Evolutionary conservation across 208 protist species (phyloP).

Genomic region (Leptomonas seymouri): DNA sequence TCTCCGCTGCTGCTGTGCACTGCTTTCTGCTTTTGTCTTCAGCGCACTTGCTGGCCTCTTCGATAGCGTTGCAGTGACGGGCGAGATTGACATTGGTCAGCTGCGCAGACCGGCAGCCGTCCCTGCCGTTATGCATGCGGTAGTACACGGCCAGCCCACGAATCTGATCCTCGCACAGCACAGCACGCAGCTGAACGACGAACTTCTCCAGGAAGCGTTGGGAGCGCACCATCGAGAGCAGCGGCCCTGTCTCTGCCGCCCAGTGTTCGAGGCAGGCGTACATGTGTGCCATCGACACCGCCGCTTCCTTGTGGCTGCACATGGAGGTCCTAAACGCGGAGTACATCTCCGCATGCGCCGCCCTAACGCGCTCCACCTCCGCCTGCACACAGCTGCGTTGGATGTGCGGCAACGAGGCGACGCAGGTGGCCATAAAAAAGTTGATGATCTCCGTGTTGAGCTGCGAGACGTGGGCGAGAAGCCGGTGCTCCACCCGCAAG

Average conservation of each 20-base stretch:
- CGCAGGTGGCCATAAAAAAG: slow-evolving; percentile 59
- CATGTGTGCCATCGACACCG: slow-evolving; percentile 19
- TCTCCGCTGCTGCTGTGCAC: background rate
- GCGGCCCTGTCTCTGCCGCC: slow-evolving; percentile 15
- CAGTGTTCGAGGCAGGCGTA: slow-evolving; percentile 28
- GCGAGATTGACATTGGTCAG: slow-evolving; percentile 10
- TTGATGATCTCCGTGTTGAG: slow-evolving; percentile 89
- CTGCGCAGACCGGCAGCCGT: background rate
- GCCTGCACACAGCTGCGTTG: slow-evolving; percentile 25
- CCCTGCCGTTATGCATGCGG: background rate
- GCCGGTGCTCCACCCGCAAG: slow-evolving; percentile 46
- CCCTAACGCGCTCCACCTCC: slow-evolving; percentile 22
- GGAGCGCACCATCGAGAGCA: slow-evolving; percentile 40
- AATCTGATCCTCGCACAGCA: slow-evolving; percentile 82
- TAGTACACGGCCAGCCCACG: slow-evolving; percentile 39
- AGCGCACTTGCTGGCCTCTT: background rate
- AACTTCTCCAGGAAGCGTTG: slow-evolving; percentile 43
- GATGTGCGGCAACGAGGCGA: slow-evolving; percentile 32
- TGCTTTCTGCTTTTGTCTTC: background rate
- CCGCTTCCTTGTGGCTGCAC: slow-evolving; percentile 24
- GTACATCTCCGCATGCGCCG: slow-evolving; percentile 22
- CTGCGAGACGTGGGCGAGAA: slow-evolving; percentile 60
- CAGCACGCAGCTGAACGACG: slow-evolving; percentile 54
- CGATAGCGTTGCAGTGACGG: slow-evolving; percentile 7
- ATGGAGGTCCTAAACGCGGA: slow-evolving; percentile 24